Evolutionary conservation across 139 green algal genomes (phyloP), one percentile per base, ranked within the genome.

Genomic region (Chlorella sp.): DNA sequence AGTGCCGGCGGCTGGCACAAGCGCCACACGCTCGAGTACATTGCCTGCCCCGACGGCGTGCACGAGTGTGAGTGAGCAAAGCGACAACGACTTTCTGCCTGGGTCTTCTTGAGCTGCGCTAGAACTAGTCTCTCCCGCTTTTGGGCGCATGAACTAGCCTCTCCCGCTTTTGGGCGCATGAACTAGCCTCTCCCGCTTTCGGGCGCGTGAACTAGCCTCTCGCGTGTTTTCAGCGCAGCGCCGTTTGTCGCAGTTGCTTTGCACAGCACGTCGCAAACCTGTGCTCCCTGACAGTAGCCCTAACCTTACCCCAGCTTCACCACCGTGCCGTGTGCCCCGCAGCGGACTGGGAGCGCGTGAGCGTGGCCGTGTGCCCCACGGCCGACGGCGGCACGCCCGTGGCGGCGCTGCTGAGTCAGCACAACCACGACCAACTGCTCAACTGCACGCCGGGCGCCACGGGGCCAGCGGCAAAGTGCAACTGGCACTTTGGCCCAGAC

Each of bases 271-370:
- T n/a, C n/a, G n/a, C n/a, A n/a, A n/a, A n/a, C n/a, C n/a, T n/a
- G n/a, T n/a, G n/a, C n/a, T n/a, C n/a, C n/a, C n/a, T n/a, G n/a
- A n/a, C n/a, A n/a, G n/a, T n/a, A n/a, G n/a, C n/a, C n/a, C n/a
- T n/a, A n/a, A n/a, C n/a, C n/a, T n/a, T n/a, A n/a, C n/a, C n/a
- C n/a, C n/a, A n/a, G n/a, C n/a, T n/a, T n/a, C n/a, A n/a, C n/a
- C n/a, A n/a, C n/a, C n/a, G n/a, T n/a, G n/a, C n/a, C n/a, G n/a
- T n/a, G n/a, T 42, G 27, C 62, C 62, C 29, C n/a, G 63, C 63
- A 69, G 63, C 63, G 31, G 63, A 69, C 31, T 69, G 63, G 63
- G 63, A 69, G 63, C 63, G 63, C 3, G 63, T 69, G 63, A 69
- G 63, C 33, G 32, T 69, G 63, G 63, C 50, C 23, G 63, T 69